phyloP scores from a whole-genome alignment of 805 yeast species.

The Cyberlindnera saturnus region DNA sequence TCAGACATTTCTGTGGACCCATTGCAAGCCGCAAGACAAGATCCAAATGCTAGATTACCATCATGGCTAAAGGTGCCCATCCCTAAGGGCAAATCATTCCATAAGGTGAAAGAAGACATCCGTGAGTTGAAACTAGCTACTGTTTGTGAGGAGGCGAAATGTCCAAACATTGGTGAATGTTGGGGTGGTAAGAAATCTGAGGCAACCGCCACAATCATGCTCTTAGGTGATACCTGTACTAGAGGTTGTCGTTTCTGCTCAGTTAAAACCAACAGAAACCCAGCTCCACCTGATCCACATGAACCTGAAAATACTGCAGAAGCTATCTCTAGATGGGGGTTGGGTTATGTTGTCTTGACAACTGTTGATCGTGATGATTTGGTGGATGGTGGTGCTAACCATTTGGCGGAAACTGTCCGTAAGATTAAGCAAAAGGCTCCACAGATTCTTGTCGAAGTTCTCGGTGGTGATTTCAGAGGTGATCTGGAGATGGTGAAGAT shows the following conservation, averaged over 20 bases:
- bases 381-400: conserved; percentile 87
- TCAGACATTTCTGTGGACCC: conserved; percentile 64
- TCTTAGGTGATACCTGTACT: conserved; percentile 97
- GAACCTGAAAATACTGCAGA: conserved; percentile 98
- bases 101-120: conserved; percentile 76
- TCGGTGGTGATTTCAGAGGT: conserved; percentile 95
- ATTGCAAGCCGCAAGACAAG: conserved; percentile 63
- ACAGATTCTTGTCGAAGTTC: conserved; percentile 84
- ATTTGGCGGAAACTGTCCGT: conserved; percentile 80
- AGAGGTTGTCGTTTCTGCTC: conserved; percentile 99
- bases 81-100: conserved; percentile 88
- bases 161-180: conserved; percentile 99
- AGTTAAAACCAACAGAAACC: conserved; percentile 85
- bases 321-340: conserved; percentile 95
- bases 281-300: conserved; percentile 85
- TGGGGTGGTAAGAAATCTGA: conserved; percentile 95
- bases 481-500: conserved; percentile 72
- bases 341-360: conserved; percentile 95
- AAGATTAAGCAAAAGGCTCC: conserved; percentile 85
- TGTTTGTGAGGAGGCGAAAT: conserved; percentile 97
- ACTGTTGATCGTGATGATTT: conserved; percentile 97
- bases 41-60: conserved; percentile 72
- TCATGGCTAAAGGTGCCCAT: conserved; percentile 93
- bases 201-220: conserved; percentile 96
- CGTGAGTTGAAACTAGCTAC: conserved; percentile 86